Base-by-base conservation (phyloP, 129 eudicot genomes). In the Escallonia rubra region DNA sequence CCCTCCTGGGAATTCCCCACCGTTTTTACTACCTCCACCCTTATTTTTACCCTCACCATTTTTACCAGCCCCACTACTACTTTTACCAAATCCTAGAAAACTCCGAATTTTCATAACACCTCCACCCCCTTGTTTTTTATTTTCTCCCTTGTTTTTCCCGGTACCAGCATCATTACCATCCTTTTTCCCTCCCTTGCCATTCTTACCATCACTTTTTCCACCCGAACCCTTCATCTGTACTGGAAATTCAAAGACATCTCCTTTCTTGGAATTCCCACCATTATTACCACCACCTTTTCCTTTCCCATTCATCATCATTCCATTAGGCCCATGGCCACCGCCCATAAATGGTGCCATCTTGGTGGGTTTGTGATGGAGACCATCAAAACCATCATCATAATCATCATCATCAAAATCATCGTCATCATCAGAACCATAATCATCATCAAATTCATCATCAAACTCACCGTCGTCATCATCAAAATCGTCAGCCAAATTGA, bases 231-330 rank as follows among this genome's bases (percentile, higher is more conserved):
- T 83, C 59, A 72, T 51, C 43, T 85, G 77, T 43, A 74, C 68
- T 52, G 87, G 81, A 57, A 83, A 6, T 46, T 81, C 85, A 69
- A 82, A 79, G 72, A 81, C 85, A 65, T 80, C 86, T 59, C 96
- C 89, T 71, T 84, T 79, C 69, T 81, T 83, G 41, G 66, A 72
- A 78, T 76, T 60, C 12, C 73, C 79, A 41, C 75, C 72, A 39
- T 75, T 59, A 78, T 76, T 64, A 10, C 77, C 79, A 23, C 75
- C 72, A 39, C 63, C 59, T 45, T 76, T 72, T 55, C 54, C 72
- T 67, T 74, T 66, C 43, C 66, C 67, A 72, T 76, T 10, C 48
- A 5, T 83, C 77, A 79, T 79, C 88, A 83, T 68, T 43, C 77
- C 88, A n/a, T 52, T 59, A 15, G 72, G 44, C n/a, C 82, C 89